Conservation (phyloP, 176 grass and related monocot species). For the Ampelocalamus luodianensis region DNA sequence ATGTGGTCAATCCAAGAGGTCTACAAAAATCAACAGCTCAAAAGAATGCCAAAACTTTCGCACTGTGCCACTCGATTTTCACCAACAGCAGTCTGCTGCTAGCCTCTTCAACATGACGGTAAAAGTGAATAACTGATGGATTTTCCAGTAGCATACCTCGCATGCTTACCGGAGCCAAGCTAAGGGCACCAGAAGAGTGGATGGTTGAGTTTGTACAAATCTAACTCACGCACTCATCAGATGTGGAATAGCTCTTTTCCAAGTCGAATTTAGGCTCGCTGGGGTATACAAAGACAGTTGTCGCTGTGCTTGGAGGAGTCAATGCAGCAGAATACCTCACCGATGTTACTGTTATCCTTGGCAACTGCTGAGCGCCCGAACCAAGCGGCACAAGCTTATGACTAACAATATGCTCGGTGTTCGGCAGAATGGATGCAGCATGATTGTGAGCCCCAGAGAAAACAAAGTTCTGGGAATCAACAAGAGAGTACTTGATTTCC, state of each 20-base stretch:
- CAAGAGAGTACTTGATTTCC: constrained; percentile 92
- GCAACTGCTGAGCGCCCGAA: constrained; percentile 78
- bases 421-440: constrained; percentile 72
- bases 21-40: constrained; percentile 34
- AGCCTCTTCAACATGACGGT: neutral
- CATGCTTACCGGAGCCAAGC: neutral
- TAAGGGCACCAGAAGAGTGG: neutral
- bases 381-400: constrained; percentile 86
- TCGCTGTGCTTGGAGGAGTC: constrained; percentile 54
- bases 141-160: neutral
- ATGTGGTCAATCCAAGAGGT: constrained; percentile 47
- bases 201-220: neutral
- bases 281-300: constrained; percentile 87
- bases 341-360: constrained; percentile 71
- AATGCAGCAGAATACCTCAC: constrained; percentile 90
- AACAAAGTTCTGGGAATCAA: constrained; percentile 92
- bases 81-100: neutral
- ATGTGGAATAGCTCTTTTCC: constrained; percentile 50
- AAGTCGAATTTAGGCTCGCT: constrained; percentile 71
- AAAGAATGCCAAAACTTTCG: constrained; percentile 50
- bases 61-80: neutral
- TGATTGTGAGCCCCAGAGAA: constrained; percentile 90
- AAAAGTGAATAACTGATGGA: neutral
- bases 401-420: constrained; percentile 70
- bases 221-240: constrained; percentile 39